Percentiles rank a stretch among this genome's conserved stretches.
Conservation (phyloP, 2,329 filamentous ascomycete genomes). For the Coleophoma eucalyptorum region DNA sequence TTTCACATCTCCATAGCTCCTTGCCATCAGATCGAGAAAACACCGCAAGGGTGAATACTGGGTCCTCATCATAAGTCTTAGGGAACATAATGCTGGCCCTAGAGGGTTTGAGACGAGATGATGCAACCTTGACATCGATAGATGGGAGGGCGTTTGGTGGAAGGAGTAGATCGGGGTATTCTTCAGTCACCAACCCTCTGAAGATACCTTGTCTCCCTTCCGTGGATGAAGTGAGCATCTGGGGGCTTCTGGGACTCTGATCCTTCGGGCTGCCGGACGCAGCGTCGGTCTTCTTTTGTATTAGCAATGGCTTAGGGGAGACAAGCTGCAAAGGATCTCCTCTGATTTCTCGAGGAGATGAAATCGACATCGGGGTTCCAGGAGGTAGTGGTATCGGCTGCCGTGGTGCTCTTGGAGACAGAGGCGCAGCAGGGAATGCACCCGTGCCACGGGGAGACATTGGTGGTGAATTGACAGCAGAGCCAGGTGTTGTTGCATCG, state of each 20-base stretch:
- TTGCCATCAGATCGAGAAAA: constrained; percentile 70
- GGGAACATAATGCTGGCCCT: constrained; percentile 78
- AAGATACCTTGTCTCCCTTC: constrained; percentile 53
- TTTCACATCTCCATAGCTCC: constrained; percentile 93
- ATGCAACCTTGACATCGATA: constrained; percentile 82
- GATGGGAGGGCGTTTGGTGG: constrained; percentile 85
- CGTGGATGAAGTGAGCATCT: constrained; percentile 28
- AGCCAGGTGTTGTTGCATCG: constrained; percentile 18
- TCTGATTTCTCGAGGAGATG: constrained; percentile 35
- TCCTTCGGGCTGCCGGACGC: constrained; percentile 15
- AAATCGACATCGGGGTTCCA: constrained; percentile 62
- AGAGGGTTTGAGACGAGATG: constrained; percentile 91
- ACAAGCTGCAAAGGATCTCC: constrained; percentile 29
- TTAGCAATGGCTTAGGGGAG: constrained; percentile 37
- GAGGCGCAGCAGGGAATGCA: constrained; percentile 44
- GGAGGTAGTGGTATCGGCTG: constrained; percentile 70
- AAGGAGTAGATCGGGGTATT: constrained; percentile 81
- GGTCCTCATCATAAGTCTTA: constrained; percentile 82
- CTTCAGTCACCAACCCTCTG: constrained; percentile 75
- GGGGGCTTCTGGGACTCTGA: constrained; percentile 9
- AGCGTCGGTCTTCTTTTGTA: constrained; percentile 30
- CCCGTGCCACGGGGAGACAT: constrained; percentile 57
- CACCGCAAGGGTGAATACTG: constrained; percentile 87
- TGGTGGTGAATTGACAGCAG: constrained; percentile 58
- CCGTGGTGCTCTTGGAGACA: constrained; percentile 70